Evolutionary conservation across 2,329 filamentous ascomycete genomes (phyloP).

Genomic region (Microsporum ferrugineum): DNA sequence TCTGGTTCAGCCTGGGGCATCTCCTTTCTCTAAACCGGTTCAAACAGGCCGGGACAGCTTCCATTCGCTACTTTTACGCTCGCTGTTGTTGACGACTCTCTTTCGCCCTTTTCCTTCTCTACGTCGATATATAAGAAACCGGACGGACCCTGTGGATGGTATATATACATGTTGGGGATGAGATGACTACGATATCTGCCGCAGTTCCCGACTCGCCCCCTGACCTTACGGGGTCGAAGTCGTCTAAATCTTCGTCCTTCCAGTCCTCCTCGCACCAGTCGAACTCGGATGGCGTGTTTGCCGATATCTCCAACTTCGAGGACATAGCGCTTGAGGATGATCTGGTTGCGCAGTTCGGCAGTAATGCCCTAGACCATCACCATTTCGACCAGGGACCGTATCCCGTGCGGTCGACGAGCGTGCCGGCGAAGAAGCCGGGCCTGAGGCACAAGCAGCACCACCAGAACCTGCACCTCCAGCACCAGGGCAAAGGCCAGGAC

Average conservation of each 20-base stretch:
- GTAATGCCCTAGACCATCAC: constrained; percentile 17
- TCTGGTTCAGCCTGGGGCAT: constrained; percentile 2
- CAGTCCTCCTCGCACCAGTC: constrained; percentile 65
- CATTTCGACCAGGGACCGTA: constrained; percentile 20
- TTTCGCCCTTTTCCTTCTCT: background rate
- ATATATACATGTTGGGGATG: constrained; percentile 16
- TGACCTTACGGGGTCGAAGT: constrained; percentile 73
- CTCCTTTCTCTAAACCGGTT: background rate
- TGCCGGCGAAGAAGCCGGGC: background rate
- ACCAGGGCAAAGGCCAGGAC: background rate
- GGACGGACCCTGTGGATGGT: background rate
- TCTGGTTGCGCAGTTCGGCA: constrained; percentile 19
- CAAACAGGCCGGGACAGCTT: background rate
- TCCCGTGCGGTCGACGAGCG: background rate
- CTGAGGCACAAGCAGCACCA: background rate
- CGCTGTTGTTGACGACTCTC: background rate
- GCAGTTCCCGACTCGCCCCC: constrained; percentile 55
- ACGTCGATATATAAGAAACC: background rate
- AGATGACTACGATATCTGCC: constrained; percentile 36
- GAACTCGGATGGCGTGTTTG: constrained; percentile 53
- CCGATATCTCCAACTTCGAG: constrained; percentile 76
- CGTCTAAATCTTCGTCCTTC: constrained; percentile 81
- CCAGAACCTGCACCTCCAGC: background rate
- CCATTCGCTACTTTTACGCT: background rate
- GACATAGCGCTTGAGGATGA: constrained; percentile 81